Evolutionary conservation across 305 asterid species (phyloP).

Genomic region (Stenogyne calaminthoides): DNA sequence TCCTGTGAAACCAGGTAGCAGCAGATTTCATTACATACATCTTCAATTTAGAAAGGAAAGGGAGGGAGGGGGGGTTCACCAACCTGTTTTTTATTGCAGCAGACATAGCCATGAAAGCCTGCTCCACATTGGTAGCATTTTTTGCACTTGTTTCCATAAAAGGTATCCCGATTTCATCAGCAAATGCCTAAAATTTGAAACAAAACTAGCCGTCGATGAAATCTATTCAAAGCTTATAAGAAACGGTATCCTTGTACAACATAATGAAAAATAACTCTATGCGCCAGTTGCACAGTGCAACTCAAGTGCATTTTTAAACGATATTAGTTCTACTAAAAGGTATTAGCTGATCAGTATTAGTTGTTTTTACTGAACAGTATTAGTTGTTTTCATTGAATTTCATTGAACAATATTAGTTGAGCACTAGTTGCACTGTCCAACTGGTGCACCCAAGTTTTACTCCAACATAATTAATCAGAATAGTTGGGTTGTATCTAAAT

Average conservation of each 20-base stretch:
- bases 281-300: no score
- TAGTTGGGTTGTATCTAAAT: not conserved
- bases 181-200: constrained; percentile 47
- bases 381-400: no score
- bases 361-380: no score
- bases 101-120: constrained; percentile 62
- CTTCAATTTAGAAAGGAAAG: not conserved
- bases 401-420: no score
- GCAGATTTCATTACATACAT: not conserved
- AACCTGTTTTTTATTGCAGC: constrained; percentile 51
- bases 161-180: constrained; percentile 59
- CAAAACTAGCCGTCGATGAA: no score
- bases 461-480: not conserved
- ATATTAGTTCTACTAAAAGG: no score
- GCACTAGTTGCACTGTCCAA: no score
- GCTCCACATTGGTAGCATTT: constrained; percentile 57
- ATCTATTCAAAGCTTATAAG: constrained; percentile 6
- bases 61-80: not conserved
- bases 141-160: constrained; percentile 63
- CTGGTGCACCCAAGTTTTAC: no score
- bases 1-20: constrained; percentile 46
- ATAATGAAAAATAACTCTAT: no score
- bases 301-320: no score
- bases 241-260: not conserved
- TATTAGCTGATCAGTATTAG: no score